Evolutionary conservation across 129 eudicot genomes (phyloP).

Genomic region (Smallanthus sonchifolius): DNA sequence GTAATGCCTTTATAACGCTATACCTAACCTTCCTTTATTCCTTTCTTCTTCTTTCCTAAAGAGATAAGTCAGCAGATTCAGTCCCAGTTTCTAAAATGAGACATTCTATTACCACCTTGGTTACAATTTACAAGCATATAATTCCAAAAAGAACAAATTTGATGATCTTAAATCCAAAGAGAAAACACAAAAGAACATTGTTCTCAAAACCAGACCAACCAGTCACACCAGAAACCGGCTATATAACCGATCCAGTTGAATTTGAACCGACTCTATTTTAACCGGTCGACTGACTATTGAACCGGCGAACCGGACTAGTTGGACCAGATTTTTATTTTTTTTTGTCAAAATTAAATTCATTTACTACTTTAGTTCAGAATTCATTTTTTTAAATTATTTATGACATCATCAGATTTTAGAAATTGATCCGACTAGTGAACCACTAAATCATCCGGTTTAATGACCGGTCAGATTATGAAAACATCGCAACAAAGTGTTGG

Average conservation of each 20-base stretch:
- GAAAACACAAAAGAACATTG: neutral
- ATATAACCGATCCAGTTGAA: neutral
- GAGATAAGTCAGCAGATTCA: neutral
- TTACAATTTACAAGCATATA: neutral
- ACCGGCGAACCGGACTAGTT: no score
- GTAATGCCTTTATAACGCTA: neutral
- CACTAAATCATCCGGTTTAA: no score
- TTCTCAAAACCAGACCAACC: neutral
- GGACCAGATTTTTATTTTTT: no score
- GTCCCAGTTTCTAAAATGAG: neutral
- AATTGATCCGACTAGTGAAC: no score
- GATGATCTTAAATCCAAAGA: neutral
- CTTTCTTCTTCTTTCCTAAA: constrained; percentile 9
- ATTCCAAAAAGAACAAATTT: neutral
- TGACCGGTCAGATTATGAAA: no score
- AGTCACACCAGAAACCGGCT: no score
- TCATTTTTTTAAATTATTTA: no score
- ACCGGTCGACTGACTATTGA: neutral
- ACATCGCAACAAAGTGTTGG: no score
- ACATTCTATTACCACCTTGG: neutral
- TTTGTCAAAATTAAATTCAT: no score
- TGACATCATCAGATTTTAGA: no score
- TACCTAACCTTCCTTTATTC: constrained; percentile 3
- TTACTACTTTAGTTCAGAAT: no score
- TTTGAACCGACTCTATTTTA: neutral